A percentile compares a stretch with the other conserved stretches of the same genome.
These are phyloP conservation scores for Daphne laureola DNA, from an alignment of 441 rosid species.

Conservation along the genomic window DNA sequence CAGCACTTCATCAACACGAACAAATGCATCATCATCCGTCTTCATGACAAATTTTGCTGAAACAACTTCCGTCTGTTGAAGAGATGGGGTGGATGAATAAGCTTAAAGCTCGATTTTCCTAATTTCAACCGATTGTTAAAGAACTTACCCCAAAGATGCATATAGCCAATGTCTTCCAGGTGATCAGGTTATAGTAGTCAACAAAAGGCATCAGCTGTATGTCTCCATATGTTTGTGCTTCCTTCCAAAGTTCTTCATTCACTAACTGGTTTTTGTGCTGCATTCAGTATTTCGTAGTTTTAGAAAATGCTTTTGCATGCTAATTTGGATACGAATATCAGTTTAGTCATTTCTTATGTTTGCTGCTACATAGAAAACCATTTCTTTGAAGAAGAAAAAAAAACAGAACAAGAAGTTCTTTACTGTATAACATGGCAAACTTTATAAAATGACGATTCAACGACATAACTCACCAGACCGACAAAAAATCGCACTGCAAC, in stretches of 20 bases:
- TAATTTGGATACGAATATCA: too few species aligned
- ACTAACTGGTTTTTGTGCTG: conserved; percentile 94
- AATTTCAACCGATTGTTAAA: conserved; percentile 17
- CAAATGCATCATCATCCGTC: conserved; percentile 98
- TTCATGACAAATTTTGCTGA: conserved; percentile 90
- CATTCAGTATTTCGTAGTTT: conserved; percentile 21
- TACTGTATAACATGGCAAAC: neutral
- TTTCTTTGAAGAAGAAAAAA: too few species aligned
- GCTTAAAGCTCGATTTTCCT: conserved; percentile 17
- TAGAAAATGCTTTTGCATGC: neutral
- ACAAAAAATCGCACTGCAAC: conserved; percentile 94
- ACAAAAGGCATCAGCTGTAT: conserved; percentile 96
- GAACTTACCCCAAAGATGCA: conserved; percentile 89
- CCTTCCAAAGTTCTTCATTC: conserved; percentile 89
- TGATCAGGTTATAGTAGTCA: conserved; percentile 91
- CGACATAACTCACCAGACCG: conserved; percentile 70
- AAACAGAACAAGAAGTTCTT: too few species aligned
- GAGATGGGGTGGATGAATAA: conserved; percentile 24
- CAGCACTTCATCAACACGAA: conserved; percentile 82
- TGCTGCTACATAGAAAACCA: too few species aligned
- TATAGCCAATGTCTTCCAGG: conserved; percentile 94
- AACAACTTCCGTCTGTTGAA: conserved; percentile 61
- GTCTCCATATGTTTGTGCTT: conserved; percentile 77
- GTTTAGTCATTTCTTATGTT: too few species aligned
- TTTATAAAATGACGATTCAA: conserved; percentile 1